phyloP scores from a whole-genome alignment of 805 yeast species.

The Dipodascus geniculatus region DNA sequence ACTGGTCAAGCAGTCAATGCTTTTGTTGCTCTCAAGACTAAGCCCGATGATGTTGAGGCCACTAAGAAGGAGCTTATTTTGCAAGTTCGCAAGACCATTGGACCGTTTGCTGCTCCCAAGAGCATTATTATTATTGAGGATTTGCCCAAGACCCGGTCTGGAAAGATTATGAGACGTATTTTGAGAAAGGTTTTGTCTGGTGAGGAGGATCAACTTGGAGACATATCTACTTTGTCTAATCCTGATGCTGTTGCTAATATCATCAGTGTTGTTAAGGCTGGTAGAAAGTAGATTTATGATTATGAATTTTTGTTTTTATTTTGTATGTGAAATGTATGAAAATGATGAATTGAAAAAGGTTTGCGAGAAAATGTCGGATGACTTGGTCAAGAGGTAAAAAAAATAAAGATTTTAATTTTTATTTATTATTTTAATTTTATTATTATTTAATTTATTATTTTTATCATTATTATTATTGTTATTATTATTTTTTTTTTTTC shows the following conservation, averaged over 20 bases:
- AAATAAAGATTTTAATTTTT: too few species aligned
- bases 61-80: conserved; percentile 57
- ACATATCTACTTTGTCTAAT: conserved; percentile 77
- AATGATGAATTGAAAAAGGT: neutral
- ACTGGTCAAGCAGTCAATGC: conserved; percentile 85
- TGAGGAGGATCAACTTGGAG: conserved; percentile 89
- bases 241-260: conserved; percentile 73
- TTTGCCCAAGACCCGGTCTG: conserved; percentile 92
- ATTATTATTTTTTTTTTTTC: too few species aligned
- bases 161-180: conserved; percentile 94
- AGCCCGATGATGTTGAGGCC: conserved; percentile 33
- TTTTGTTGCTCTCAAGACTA: conserved; percentile 55
- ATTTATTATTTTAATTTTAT: too few species aligned
- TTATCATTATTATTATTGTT: too few species aligned
- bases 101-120: conserved; percentile 88
- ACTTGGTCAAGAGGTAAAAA: neutral
- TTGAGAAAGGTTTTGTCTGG: conserved; percentile 81
- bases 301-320: neutral
- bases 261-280: conserved; percentile 29
- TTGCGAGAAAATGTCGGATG: too few species aligned
- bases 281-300: neutral
- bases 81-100: conserved; percentile 80
- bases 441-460: too few species aligned
- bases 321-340: neutral
- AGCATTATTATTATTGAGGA: conserved; percentile 69